phyloP scores from a whole-genome alignment of 2,329 filamentous ascomycete genomes.

The Penicillium sp. region DNA sequence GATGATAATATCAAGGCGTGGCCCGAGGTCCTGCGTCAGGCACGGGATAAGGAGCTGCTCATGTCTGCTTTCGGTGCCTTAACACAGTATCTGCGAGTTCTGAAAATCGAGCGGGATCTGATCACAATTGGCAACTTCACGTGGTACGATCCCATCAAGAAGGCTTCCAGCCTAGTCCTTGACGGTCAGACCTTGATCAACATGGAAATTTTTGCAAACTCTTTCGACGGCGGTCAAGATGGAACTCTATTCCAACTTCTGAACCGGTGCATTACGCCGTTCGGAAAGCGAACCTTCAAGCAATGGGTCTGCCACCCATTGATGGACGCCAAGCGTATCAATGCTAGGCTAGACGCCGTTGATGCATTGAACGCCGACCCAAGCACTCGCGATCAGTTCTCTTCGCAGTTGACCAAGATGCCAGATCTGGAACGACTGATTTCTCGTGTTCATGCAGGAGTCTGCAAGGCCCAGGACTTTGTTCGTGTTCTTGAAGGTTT shows the following conservation, averaged over 20 bases:
- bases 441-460: slow-evolving; percentile 87
- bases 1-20: slow-evolving; percentile 66
- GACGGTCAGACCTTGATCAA: slow-evolving; percentile 97
- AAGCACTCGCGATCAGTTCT: slow-evolving; percentile 81
- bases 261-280: slow-evolving; percentile 93
- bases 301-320: slow-evolving; percentile 98
- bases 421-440: slow-evolving; percentile 93
- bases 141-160: slow-evolving; percentile 90
- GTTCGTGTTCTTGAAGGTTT: slow-evolving; percentile 92
- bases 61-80: slow-evolving; percentile 93
- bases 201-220: slow-evolving; percentile 95
- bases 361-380: slow-evolving; percentile 86
- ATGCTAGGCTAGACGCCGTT: slow-evolving; percentile 90
- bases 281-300: slow-evolving; percentile 92
- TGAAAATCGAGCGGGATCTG: slow-evolving; percentile 87
- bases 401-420: slow-evolving; percentile 83
- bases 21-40: slow-evolving; percentile 73
- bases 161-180: slow-evolving; percentile 82
- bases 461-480: slow-evolving; percentile 90
- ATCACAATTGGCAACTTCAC: slow-evolving; percentile 89
- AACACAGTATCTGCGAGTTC: slow-evolving; percentile 77
- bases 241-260: slow-evolving; percentile 89
- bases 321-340: slow-evolving; percentile 83
- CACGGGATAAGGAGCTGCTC: slow-evolving; percentile 73
- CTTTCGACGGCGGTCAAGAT: slow-evolving; percentile 78